Percentiles rank a stretch among this genome's conserved stretches.
Evolutionary conservation across 129 eudicot genomes (phyloP).

Genomic region (Chrysanthemum seticuspe): DNA sequence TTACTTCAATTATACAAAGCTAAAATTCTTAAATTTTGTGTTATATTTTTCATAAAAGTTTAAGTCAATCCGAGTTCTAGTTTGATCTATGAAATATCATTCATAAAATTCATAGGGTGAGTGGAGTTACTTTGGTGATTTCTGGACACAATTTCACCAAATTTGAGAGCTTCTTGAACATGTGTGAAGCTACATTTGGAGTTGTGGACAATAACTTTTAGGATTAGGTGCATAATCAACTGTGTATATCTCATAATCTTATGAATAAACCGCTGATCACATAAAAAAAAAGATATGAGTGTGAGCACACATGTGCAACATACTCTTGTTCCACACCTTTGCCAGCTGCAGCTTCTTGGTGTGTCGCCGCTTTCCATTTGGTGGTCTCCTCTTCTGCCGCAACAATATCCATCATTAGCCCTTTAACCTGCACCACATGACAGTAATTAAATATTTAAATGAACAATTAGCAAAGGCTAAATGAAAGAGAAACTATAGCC

Average conservation of each 20-base stretch:
- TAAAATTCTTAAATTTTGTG: neutral
- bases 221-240: neutral
- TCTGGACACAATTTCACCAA: neutral
- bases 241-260: slow-evolving; percentile 9
- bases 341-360: slow-evolving; percentile 97
- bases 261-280: neutral
- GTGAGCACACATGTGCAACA: slow-evolving; percentile 56
- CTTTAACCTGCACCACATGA: no score
- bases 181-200: neutral
- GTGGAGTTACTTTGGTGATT: neutral
- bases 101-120: neutral
- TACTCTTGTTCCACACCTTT: slow-evolving; percentile 87
- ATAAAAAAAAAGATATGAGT: neutral
- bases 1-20: neutral
- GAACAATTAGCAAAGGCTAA: neutral
- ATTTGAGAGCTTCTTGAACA: neutral
- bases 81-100: neutral
- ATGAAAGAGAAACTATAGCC: slow-evolving; percentile 19
- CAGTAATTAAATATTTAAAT: slow-evolving; percentile 12
- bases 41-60: neutral
- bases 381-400: slow-evolving; percentile 75
- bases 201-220: neutral
- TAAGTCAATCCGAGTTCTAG: neutral
- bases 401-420: no score
- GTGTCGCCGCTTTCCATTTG: slow-evolving; percentile 95